Evolutionary conservation across 2,329 filamentous ascomycete species (phyloP).

Genomic region (Arthroderma uncinatum): DNA sequence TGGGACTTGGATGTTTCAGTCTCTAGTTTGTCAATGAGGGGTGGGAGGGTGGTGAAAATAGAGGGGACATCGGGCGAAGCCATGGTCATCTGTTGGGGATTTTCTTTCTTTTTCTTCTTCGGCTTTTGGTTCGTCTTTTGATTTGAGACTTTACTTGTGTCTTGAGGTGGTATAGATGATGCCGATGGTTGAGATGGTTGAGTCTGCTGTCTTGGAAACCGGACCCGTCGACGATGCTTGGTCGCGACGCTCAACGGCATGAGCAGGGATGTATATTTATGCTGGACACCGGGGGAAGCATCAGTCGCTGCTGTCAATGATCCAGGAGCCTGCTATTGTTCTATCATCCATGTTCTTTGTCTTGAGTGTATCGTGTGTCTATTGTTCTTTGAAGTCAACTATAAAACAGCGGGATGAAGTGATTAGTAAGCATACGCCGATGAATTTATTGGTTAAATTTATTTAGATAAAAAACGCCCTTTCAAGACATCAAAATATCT

Average conservation of each 20-base stretch:
- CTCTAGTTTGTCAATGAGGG: conserved; percentile 52
- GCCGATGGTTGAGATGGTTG: background rate
- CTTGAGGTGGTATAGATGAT: background rate
- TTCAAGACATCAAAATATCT: no score
- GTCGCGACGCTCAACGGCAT: conserved; percentile 26
- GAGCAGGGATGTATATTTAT: background rate
- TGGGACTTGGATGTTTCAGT: conserved; percentile 61
- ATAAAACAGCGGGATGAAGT: no score
- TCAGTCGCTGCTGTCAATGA: no score
- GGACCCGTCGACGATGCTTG: conserved; percentile 30
- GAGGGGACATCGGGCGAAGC: conserved; percentile 24
- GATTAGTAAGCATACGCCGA: no score
- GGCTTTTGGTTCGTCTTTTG: conserved; percentile 6
- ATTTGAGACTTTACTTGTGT: background rate
- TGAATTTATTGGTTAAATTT: no score
- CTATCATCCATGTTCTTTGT: no score
- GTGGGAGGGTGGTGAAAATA: conserved; percentile 40
- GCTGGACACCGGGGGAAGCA: no score
- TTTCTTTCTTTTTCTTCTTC: background rate
- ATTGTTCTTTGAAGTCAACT: no score
- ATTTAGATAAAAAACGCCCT: no score
- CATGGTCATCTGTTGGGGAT: conserved; percentile 15
- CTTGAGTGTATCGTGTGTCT: no score
- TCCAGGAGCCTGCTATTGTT: no score
- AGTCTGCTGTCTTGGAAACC: conserved; percentile 21